A percentile compares a stretch with the other conserved stretches of the same genome.
Conservation (phyloP, 106 monocot genomes). For the Allium sativum region DNA sequence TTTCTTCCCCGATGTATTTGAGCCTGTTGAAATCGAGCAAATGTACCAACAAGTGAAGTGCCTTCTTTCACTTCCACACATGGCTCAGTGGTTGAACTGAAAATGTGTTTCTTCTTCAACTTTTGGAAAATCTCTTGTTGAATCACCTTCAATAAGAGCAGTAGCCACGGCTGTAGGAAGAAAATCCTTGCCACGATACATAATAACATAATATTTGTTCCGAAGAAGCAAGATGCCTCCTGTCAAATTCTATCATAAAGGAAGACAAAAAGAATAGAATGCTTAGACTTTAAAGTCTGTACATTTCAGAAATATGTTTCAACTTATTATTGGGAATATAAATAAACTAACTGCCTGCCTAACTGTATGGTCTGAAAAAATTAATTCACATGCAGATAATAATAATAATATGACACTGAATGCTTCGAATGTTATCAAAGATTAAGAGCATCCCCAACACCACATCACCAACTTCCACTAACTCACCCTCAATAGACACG, state of each 20-base stretch:
- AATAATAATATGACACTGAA: no score
- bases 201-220: constrained; percentile 93
- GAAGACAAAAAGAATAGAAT: background rate
- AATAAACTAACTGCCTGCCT: no score
- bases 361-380: no score
- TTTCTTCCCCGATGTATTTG: constrained; percentile 79
- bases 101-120: constrained; percentile 62
- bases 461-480: no score
- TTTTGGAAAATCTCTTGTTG: constrained; percentile 69
- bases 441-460: no score
- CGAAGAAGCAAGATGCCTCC: constrained; percentile 85
- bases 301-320: no score
- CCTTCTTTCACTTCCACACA: constrained; percentile 22
- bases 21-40: constrained; percentile 88
- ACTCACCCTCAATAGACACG: no score
- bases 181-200: constrained; percentile 98
- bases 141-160: constrained; percentile 76
- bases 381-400: no score
- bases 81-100: constrained; percentile 14
- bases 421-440: no score
- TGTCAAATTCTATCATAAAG: constrained; percentile 50
- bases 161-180: constrained; percentile 67
- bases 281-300: no score
- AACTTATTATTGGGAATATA: no score
- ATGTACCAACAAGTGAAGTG: constrained; percentile 72